Base-by-base conservation (phyloP, 2,329 filamentous ascomycete genomes). In the Fusarium penzigii region DNA sequence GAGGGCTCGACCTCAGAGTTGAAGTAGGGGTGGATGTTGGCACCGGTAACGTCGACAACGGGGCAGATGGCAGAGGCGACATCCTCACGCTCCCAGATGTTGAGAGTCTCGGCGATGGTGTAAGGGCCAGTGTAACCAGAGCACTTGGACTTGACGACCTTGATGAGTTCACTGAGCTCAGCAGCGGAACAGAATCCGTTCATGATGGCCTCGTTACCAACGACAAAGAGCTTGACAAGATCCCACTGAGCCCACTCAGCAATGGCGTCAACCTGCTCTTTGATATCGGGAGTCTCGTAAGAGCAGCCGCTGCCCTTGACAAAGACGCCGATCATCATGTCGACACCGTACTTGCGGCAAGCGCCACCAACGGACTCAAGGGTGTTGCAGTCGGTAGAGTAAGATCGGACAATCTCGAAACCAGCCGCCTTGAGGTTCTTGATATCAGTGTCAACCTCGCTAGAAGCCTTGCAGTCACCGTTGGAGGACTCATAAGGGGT, bases 11-110 rank as follows among this genome's bases (percentile, higher is more conserved):
- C 81, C 52, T 81, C 76, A 42, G 84, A 70, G 80, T 95, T 95
- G 88, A 97, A 97, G 88, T 89, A 97, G 63, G 92, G 86, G 78
- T 97, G 92, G 67, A 95, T 85, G 82, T 97, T 96, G 74, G 85
- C 86, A 73, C 87, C 89, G 38, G 90, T 82, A 56, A 95, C 78
- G 69, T 96, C 92, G 53, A 97, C 80, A 65, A 80, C 82, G 36
- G 67, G 65, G 82, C 93, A 97, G 57, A 97, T 81, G 44, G 73
- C 73, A 32, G 69, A 65, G 50, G 79, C 58, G 53, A 81, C 81
- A 58, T 87, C 79, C 47, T 76, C 62, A 70, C 86, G 76, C 75
- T 90, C 77, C 84, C 91, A 92, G 70, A 88, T 80, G 73, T 87
- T 83, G 65, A 96, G 82, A 49, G 92, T 87, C 78, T 97, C 93